Base-by-base conservation (phyloP, 768 basidiomycete species). In the Russula ochroleuca region DNA sequence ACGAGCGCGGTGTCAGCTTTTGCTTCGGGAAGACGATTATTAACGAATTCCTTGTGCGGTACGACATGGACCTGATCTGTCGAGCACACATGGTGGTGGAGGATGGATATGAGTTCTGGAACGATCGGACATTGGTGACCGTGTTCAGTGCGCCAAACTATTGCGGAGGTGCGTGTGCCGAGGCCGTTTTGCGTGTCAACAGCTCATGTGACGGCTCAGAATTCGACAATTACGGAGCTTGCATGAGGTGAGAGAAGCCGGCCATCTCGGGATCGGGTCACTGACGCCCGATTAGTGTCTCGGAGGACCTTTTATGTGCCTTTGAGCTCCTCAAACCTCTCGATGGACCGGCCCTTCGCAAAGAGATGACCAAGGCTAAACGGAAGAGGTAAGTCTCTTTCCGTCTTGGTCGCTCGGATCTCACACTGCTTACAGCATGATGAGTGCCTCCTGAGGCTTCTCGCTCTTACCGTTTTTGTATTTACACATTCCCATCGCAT, bases 51-150 rank as follows among this genome's bases (percentile, higher is more conserved):
- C 78, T 98, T 61, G 86, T 88, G 68, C 86, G 90, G 67, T 94
- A 95, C 73, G 96, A 99, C 75, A 98, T 99, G 90, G 96, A 99
- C 76, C 81, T 99, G 67, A 98, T 99, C 77, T 98, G 97, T 79
- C 88, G 97, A 55, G 97, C 97, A 55, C 97, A 99, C 77, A 98
- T 98, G 97, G 97, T 99, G 50, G 97, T 99, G 66, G 97, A 99
- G 74, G 93, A 95, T 72, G 96, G 96, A 9, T 98, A 98, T 72
- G 97, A 99, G 78, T 99, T 99, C 73, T 99, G 97, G 92, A 98
- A 98, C 70, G 97, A 99, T 71, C 85, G 97, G 69, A 98, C 97
- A 53, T 77, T 99, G 69, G 97, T 99, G 58, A 99, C 97, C 1
- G 94, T 99, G 60, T 99, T 99, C 77, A 96, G 94, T 70, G 97